Evolutionary conservation across 2,329 filamentous ascomycete species (phyloP).

Genomic region (Fusarium brachygibbosum): DNA sequence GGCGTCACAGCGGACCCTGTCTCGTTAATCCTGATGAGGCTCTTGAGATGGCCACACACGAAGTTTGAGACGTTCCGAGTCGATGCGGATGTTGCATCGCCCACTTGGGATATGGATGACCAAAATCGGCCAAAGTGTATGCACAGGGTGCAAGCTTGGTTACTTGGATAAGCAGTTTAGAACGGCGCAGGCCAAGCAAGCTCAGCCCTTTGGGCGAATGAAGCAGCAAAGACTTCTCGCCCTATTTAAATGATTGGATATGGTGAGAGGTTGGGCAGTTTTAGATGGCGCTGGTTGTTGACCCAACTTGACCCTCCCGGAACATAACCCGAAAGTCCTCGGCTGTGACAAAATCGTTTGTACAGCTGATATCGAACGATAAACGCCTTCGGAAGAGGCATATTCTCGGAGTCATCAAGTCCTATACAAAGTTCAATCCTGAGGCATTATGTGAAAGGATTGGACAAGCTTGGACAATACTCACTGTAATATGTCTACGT

Average conservation of each 20-base stretch:
- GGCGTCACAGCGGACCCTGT: slow-evolving; percentile 33
- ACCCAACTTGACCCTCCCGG: slow-evolving; percentile 47
- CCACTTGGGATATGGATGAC: slow-evolving; percentile 39
- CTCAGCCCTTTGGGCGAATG: slow-evolving; percentile 37
- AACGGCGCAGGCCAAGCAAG: slow-evolving; percentile 39
- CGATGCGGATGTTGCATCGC: slow-evolving; percentile 31
- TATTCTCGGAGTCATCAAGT: slow-evolving; percentile 7
- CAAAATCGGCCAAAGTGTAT: slow-evolving; percentile 43
- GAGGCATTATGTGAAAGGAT: background rate
- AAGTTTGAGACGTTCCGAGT: slow-evolving; percentile 43
- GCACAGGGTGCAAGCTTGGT: slow-evolving; percentile 35
- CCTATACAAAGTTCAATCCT: background rate
- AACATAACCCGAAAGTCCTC: slow-evolving; percentile 44
- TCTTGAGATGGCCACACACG: slow-evolving; percentile 36
- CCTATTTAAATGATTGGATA: slow-evolving; percentile 48
- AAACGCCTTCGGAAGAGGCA: slow-evolving; percentile 17
- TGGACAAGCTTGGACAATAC: background rate
- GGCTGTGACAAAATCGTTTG: slow-evolving; percentile 29
- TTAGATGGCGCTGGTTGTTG: slow-evolving; percentile 46
- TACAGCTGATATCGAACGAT: slow-evolving; percentile 15
- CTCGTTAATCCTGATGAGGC: slow-evolving; percentile 42
- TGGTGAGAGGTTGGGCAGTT: slow-evolving; percentile 44
- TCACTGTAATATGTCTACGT: slow-evolving; percentile 1
- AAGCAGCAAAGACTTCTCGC: slow-evolving; percentile 40
- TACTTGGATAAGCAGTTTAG: slow-evolving; percentile 41